phyloP scores from a whole-genome alignment of 139 green algal species.

The Desmodesmus armatus region DNA sequence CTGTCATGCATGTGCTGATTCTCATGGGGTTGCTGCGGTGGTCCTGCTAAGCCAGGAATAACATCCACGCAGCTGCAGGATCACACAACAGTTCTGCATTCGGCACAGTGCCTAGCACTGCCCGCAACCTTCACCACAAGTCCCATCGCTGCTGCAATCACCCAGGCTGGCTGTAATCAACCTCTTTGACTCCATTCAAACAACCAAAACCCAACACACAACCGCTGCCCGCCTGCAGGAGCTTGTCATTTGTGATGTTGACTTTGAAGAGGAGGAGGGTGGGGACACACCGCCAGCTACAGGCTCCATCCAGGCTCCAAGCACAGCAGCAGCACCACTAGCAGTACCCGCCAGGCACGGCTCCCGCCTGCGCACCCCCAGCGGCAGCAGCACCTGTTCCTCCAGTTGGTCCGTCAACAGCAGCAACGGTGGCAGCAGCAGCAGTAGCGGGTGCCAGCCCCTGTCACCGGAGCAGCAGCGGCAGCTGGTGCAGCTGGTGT shows the following conservation, averaged over 20 bases:
- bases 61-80: too few species aligned
- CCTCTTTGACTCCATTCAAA: too few species aligned
- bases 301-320: slow-evolving; percentile 6
- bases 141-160: too few species aligned
- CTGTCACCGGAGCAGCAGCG: slow-evolving; percentile 25
- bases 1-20: too few species aligned
- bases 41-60: too few species aligned
- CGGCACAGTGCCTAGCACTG: too few species aligned
- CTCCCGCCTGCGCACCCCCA: background rate
- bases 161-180: too few species aligned
- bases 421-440: background rate
- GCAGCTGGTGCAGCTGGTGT: slow-evolving; percentile 16
- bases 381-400: background rate
- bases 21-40: too few species aligned
- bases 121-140: too few species aligned
- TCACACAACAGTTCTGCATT: too few species aligned
- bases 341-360: background rate
- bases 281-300: background rate
- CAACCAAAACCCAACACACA: too few species aligned
- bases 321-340: background rate
- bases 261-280: slow-evolving; percentile 8
- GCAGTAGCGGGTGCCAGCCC: background rate
- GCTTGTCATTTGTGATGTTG: slow-evolving; percentile 22
- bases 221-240: background rate
- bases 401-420: slow-evolving; percentile 18